Evolutionary conservation across 768 basidiomycete genomes (phyloP), one percentile per base, ranked within the genome.

Genomic region (Termitomyces sp.): DNA sequence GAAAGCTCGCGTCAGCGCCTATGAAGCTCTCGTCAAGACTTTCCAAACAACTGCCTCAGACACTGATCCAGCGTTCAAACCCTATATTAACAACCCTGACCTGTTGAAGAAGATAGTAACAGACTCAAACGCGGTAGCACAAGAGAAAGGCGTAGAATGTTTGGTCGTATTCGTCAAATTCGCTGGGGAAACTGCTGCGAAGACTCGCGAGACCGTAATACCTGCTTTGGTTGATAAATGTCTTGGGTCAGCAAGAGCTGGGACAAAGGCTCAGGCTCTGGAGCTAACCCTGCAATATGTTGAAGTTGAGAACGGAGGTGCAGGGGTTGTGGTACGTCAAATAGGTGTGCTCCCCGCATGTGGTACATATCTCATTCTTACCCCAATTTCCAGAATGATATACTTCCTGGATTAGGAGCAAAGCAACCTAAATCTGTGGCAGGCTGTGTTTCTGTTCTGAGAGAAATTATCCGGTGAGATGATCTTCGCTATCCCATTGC

Each of bases 201-300:
- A 86, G 74, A 89, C 91, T 40, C 81, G 93, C 65, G 84, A 91
- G 52, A 80, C 79, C 3, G 87, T 99, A 9, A 78, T 97, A 8
- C 92, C 95, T n/a, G 88, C 89, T 4, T 74, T 99, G 58, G 95
- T 98, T 37, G 97, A 99, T 67, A 99, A 99, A 72, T 94, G 93
- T 67, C 82, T 97, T 55, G 95, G 96, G 26, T 94, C 95, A 20
- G 76, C 94, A 39, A 82, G 95, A 68, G 88, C 89, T 10, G 94
- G 93, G 22, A 98, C 96, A 18, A 97, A 88, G 76, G 83, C 80
- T 60, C 90, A 95, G 59, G 91, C 92, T 13, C 72, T 91, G 40
- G 97, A 98, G 65, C 81, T 97, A 14, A 81, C 85, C 53, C 73
- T 95, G 64, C 90, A 95, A 69, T 98, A 94, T 69, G 88, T 93